A percentile compares a stretch with the other conserved stretches of the same genome.
Conservation (phyloP, 2,329 filamentous ascomycete genomes). For the Aspergillus carbonarius region DNA sequence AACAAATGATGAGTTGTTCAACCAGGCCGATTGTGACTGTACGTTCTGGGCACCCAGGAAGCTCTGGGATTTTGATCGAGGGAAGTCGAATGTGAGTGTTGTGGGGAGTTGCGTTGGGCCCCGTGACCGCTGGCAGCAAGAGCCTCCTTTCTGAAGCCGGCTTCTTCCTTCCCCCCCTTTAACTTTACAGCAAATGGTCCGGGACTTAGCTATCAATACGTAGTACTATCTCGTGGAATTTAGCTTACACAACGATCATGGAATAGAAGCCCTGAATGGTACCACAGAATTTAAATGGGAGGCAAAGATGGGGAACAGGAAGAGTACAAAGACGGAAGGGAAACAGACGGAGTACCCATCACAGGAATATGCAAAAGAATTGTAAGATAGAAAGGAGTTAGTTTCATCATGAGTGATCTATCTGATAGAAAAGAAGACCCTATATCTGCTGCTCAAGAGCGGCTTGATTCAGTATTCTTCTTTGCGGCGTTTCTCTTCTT, state of each 20-base stretch:
- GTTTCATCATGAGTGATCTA: not conserved
- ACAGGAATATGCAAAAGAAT: no score
- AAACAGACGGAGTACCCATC: no score
- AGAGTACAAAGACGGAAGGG: no score
- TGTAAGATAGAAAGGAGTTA: not conserved
- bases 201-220: not conserved
- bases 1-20: not conserved
- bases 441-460: not conserved
- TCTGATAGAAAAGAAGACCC: not conserved
- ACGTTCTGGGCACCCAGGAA: not conserved
- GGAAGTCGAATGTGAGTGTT: not conserved
- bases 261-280: no score
- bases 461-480: constrained; percentile 15
- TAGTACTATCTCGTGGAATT: not conserved
- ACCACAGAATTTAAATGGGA: no score
- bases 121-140: not conserved
- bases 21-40: not conserved
- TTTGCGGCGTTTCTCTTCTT: constrained; percentile 53
- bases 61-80: not conserved
- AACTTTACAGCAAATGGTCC: not conserved
- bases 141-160: not conserved
- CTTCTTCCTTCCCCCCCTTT: not conserved
- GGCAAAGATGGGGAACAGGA: no score
- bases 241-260: not conserved
- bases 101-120: not conserved